Evolutionary conservation across 2,329 filamentous ascomycete species (phyloP).

Genomic region (Elsinoe fawcettii): DNA sequence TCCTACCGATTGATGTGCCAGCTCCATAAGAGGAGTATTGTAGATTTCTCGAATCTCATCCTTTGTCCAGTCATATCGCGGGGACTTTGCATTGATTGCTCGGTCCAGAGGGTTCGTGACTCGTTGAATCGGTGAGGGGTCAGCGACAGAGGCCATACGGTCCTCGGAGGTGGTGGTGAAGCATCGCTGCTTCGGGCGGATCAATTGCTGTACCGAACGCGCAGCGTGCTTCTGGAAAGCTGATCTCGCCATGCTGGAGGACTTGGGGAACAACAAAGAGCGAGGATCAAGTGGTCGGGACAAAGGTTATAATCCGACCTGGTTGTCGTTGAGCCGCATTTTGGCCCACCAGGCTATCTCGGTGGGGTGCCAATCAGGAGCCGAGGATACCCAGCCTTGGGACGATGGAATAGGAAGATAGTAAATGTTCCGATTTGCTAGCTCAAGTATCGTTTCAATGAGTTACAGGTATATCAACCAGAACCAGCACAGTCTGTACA

Average conservation of each 20-base stretch:
- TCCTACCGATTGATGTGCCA: constrained; percentile 37
- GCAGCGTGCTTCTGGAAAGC: constrained; percentile 13
- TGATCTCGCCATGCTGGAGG: constrained; percentile 2
- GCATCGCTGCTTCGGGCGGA: constrained; percentile 19
- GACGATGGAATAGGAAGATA: not conserved
- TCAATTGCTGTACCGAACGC: constrained; percentile 18
- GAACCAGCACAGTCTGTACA: too few relatives aligned
- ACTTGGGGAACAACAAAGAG: not conserved
- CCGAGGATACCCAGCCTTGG: constrained; percentile 12
- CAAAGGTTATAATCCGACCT: constrained; percentile 1
- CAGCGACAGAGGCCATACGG: constrained; percentile 24
- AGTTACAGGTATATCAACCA: too few relatives aligned
- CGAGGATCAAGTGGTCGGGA: not conserved
- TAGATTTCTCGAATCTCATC: constrained; percentile 78
- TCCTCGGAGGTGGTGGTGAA: constrained; percentile 33
- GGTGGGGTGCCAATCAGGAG: constrained; percentile 5
- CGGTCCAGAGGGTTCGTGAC: constrained; percentile 30
- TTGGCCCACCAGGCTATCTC: constrained; percentile 4
- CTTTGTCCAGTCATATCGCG: constrained; percentile 69
- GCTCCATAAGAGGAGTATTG: constrained; percentile 70
- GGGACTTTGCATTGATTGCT: constrained; percentile 53
- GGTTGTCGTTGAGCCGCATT: constrained; percentile 12
- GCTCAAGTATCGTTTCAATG: too few relatives aligned
- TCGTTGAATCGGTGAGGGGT: constrained; percentile 21
- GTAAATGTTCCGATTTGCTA: not conserved